These are phyloP conservation scores for Pseudophaeomoniella oleicola DNA, from an alignment of 2,329 filamentous ascomycete species.

Conservation along the genomic window DNA sequence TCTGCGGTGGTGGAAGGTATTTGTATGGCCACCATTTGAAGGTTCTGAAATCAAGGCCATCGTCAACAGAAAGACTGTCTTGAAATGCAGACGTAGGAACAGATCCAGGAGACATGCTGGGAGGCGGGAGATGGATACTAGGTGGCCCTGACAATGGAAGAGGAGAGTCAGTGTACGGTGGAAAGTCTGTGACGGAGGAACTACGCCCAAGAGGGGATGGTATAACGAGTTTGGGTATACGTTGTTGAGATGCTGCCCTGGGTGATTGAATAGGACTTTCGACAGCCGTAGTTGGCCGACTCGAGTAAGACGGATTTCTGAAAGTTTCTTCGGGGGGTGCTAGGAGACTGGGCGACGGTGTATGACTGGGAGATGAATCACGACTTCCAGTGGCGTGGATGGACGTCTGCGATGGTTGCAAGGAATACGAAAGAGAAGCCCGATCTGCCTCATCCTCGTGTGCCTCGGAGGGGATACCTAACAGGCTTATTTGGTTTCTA, in stretches of 20 bases:
- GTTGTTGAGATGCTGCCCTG: constrained; percentile 1
- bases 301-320: constrained; percentile 21
- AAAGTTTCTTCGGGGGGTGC: constrained; percentile 26
- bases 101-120: constrained; percentile 34
- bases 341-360: constrained; percentile 24
- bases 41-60: constrained; percentile 23
- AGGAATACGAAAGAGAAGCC: neutral
- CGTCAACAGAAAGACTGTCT: constrained; percentile 19
- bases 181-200: constrained; percentile 49
- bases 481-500: neutral
- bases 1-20: constrained; percentile 55
- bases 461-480: neutral
- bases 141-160: constrained; percentile 32
- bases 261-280: neutral
- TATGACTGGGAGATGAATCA: neutral
- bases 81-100: constrained; percentile 31
- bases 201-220: constrained; percentile 8
- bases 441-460: neutral
- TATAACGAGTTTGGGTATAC: constrained; percentile 4
- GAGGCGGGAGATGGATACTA: constrained; percentile 42
- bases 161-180: constrained; percentile 49
- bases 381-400: neutral
- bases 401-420: neutral
- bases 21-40: constrained; percentile 72
- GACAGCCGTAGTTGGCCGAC: constrained; percentile 6